Evolutionary conservation across 345 rosid genomes (phyloP), one percentile per base, ranked within the genome.

Genomic region (Corchorus olitorius): DNA sequence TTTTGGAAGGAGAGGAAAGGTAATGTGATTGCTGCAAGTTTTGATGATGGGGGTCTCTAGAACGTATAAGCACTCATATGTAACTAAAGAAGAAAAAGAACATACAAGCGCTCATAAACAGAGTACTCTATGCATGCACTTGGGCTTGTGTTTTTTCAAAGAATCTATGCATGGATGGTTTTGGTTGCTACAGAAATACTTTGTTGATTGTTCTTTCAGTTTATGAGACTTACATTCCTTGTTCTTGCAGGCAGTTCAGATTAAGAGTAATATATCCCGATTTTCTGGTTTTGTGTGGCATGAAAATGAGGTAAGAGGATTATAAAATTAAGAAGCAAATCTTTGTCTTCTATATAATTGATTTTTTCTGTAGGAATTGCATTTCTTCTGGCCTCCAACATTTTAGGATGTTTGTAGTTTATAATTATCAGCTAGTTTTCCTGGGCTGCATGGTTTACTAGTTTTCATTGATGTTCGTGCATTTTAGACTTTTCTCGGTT

Each of bases 241-340:
- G 20, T 70, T 82, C 70, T 82, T 79, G 86, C 93, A 95, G 99
- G 98, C 98, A 48, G 63, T 85, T 79, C 92, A 92, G 83, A 74
- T 95, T 80, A 95, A 89, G 93, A 85, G 88, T 70, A 88, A 95
- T 80, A 85, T 95, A 79, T 85, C 89, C 34, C 89, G 90, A 62
- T 95, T 95, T 80, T 93, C 99, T 83, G 99, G 99, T 70, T 95
- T 86, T 85, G 92, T 85, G 43, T 93, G 97, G 99, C 94, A 81
- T 75, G 94, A 86, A 70, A 85, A 95, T 81, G 97, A 92, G 98
- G 99, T 95, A 81, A 70, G 65, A 72, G 16, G 22, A 19, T 13
- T 53, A 13, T 53, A 17, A 70, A n/a, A 17, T 12, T 35, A 34
- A 34, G 74, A 17, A 70, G 33, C 33, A 6, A 34, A 16, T 16